Evolutionary conservation across 2,329 filamentous ascomycete genomes (phyloP), one percentile per base, ranked within the genome.

Genomic region (Venturia carpophila): DNA sequence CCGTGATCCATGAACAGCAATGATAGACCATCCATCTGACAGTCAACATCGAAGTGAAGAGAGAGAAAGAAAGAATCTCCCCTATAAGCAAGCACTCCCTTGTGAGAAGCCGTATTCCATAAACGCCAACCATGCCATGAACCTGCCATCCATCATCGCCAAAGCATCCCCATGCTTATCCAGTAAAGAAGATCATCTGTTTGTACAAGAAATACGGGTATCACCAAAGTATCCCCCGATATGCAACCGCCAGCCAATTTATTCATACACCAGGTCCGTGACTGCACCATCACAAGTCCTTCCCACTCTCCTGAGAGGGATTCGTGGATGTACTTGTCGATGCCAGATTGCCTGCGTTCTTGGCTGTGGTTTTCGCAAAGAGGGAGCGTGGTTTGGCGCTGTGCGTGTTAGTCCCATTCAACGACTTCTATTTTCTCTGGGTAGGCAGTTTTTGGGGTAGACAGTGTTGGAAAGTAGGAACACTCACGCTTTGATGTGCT

Each of bases 401-500:
- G 52, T 45, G 43, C 11, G 24, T 19, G 13, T 42, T 58, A 24
- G 30, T 10, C n/a, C 10, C n/a, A 4, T 49, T n/a, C n/a, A 49
- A 2, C 6, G 10, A 42, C 39, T 5, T 5, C 9, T 27, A 42
- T n/a, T n/a, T n/a, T n/a, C 5, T 11, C 21, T 49, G 21, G 47
- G 5, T 15, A 21, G 21, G 47, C 7, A 15, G n/a, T n/a, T n/a
- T n/a, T n/a, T n/a, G n/a, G n/a, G n/a, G n/a, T n/a, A n/a, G n/a
- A n/a, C n/a, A n/a, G n/a, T n/a, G n/a, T n/a, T n/a, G n/a, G n/a
- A n/a, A n/a, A n/a, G 2, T 24, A 21, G n/a, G 2, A 10, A n/a
- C 37, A 58, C 74, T 66, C 70, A 77, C 74, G 81, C 91, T 88
- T 92, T 93, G 78, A 87, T 87, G 72, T 91, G 87, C 80, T 91